Percentiles rank a stretch among this genome's conserved stretches.
Evolutionary conservation across 2,329 filamentous ascomycete genomes (phyloP).

Genomic region (Seiridium unicorne): DNA sequence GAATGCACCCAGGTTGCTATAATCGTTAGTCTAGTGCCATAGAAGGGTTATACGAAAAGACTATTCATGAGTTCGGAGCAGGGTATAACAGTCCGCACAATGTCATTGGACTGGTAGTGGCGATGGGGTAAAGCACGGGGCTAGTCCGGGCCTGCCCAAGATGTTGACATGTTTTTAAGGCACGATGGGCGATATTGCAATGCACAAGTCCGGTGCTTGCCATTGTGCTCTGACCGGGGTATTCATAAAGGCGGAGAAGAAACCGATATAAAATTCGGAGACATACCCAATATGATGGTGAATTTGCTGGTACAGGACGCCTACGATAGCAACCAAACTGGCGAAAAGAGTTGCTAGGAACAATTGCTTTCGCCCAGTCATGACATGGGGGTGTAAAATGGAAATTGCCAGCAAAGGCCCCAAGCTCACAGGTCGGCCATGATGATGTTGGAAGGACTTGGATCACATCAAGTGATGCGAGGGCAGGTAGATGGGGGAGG

Average conservation of each 20-base stretch:
- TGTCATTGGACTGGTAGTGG: not conserved
- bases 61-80: too few species aligned
- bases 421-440: not conserved
- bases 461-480: not conserved
- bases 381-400: not conserved
- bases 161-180: too few species aligned
- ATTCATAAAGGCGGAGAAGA: not conserved
- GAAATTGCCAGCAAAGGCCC: not conserved
- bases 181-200: too few species aligned
- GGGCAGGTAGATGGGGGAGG: not conserved
- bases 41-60: not conserved
- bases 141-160: too few species aligned
- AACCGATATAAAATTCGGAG: not conserved
- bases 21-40: too few species aligned
- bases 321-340: constrained; percentile 1
- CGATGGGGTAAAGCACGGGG: not conserved
- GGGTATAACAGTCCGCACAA: not conserved
- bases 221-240: too few species aligned
- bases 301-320: constrained; percentile 1
- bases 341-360: constrained; percentile 4
- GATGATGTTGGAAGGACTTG: not conserved
- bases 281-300: constrained; percentile 5
- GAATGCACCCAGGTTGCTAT: not conserved
- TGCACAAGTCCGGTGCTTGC: too few species aligned
- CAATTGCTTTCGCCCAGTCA: not conserved